These are phyloP conservation scores for Gypsophila paniculata DNA, from an alignment of 179 eudicot genomes.

Conservation along the genomic window DNA sequence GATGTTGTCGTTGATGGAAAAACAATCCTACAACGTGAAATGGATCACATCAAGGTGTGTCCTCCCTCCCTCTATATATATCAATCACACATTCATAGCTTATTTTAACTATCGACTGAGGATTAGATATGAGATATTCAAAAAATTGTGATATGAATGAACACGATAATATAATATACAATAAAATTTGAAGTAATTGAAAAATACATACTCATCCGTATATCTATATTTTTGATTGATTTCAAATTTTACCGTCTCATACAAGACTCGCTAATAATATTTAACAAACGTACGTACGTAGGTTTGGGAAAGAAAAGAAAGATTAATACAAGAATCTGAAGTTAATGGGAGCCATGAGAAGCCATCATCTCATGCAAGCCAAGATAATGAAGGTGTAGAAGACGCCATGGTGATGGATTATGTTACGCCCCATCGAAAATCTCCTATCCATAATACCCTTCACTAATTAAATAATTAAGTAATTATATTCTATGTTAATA, in stretches of 20 bases:
- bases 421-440: conserved; percentile 59
- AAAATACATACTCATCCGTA: too few relatives aligned
- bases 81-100: not conserved
- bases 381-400: conserved; percentile 30
- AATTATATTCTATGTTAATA: not conserved
- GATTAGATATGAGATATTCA: too few relatives aligned
- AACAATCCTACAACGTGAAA: conserved; percentile 7
- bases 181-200: too few relatives aligned
- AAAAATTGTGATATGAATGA: too few relatives aligned
- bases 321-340: conserved; percentile 36
- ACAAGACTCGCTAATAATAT: not conserved
- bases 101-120: too few relatives aligned
- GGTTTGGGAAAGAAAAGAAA: conserved; percentile 33
- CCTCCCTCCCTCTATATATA: not conserved
- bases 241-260: not conserved
- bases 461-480: conserved; percentile 7
- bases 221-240: not conserved
- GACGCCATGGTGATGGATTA: conserved; percentile 62
- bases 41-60: not conserved
- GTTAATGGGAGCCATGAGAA: conserved; percentile 28
- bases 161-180: too few relatives aligned
- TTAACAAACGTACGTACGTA: not conserved
- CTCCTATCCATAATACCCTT: conserved; percentile 62
- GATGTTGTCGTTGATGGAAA: conserved; percentile 18
- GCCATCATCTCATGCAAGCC: conserved; percentile 20